A percentile compares a stretch with the other conserved stretches of the same genome.
These are phyloP conservation scores for Blastobotrys americana DNA, from an alignment of 805 yeast genomes.

Conservation along the genomic window DNA sequence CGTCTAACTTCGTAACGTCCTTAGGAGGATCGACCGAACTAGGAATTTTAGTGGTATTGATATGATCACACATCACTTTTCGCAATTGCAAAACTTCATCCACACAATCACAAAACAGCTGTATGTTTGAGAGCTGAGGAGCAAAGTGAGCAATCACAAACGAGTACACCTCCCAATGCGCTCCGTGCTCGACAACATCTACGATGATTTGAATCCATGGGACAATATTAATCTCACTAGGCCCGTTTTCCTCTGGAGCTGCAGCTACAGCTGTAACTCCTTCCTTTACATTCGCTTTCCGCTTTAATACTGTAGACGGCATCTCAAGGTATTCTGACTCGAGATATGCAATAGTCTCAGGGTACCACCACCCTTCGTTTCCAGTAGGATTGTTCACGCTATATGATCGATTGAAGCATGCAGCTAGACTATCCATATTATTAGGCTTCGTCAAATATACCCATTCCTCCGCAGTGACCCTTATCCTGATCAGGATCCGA, in stretches of 20 bases:
- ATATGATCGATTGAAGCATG: slow-evolving; percentile 47
- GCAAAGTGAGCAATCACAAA: slow-evolving; percentile 61
- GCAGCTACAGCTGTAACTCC: slow-evolving; percentile 17
- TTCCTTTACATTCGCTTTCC: not conserved
- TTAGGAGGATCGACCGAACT: slow-evolving; percentile 39
- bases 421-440: slow-evolving; percentile 62
- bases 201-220: slow-evolving; percentile 47
- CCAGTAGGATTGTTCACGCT: slow-evolving; percentile 18
- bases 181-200: slow-evolving; percentile 43
- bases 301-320: slow-evolving; percentile 29
- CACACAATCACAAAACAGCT: slow-evolving; percentile 41
- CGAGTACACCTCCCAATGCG: slow-evolving; percentile 67
- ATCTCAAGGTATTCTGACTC: slow-evolving; percentile 38
- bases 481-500: slow-evolving; percentile 47
- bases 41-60: slow-evolving; percentile 36
- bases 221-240: slow-evolving; percentile 36
- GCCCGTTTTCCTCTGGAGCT: slow-evolving; percentile 15
- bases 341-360: slow-evolving; percentile 47
- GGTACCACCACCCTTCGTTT: slow-evolving; percentile 47
- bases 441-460: slow-evolving; percentile 46
- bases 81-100: slow-evolving; percentile 38
- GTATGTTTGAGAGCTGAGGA: slow-evolving; percentile 56
- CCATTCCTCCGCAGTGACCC: slow-evolving; percentile 40
- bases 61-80: slow-evolving; percentile 50
- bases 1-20: slow-evolving; percentile 47